Conservation (phyloP, 345 rosid genomes). For the Eucalyptus fibrosa region DNA sequence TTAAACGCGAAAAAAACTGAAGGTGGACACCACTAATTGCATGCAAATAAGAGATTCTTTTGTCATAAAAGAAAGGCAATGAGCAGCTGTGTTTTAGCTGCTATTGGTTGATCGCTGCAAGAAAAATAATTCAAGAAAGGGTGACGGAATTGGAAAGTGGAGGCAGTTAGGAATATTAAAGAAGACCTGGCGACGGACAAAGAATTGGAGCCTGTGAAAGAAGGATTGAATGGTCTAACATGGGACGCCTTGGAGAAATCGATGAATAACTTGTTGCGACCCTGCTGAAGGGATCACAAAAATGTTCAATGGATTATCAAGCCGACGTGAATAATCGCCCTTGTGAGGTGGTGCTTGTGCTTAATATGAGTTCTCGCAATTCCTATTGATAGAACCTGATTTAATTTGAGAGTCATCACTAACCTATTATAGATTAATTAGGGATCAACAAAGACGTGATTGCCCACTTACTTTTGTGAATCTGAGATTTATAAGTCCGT, state of each 20-base stretch:
- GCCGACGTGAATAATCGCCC: not conserved
- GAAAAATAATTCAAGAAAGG: not conserved
- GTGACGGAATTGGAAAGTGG: not conserved
- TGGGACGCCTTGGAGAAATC: not conserved
- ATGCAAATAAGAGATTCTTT: not conserved
- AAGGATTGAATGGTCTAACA: not conserved
- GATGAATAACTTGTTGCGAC: not conserved
- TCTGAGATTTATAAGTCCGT: not conserved
- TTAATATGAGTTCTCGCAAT: not conserved
- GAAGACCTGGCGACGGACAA: not conserved
- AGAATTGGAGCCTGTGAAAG: not conserved
- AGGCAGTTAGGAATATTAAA: not conserved
- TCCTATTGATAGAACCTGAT: not conserved
- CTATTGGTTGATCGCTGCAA: not conserved
- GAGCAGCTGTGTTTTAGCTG: not conserved
- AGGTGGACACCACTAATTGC: not conserved
- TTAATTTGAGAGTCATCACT: too few relatives aligned
- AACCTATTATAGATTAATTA: not conserved
- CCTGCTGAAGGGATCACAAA: not conserved
- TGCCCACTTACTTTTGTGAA: not conserved
- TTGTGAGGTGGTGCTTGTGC: not conserved
- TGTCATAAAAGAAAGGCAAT: not conserved
- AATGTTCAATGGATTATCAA: not conserved
- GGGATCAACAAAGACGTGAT: fast-evolving
- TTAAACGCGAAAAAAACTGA: not conserved